phyloP scores from a whole-genome alignment of 78 protist genomes.

The Dictyostelium firmibasis region DNA sequence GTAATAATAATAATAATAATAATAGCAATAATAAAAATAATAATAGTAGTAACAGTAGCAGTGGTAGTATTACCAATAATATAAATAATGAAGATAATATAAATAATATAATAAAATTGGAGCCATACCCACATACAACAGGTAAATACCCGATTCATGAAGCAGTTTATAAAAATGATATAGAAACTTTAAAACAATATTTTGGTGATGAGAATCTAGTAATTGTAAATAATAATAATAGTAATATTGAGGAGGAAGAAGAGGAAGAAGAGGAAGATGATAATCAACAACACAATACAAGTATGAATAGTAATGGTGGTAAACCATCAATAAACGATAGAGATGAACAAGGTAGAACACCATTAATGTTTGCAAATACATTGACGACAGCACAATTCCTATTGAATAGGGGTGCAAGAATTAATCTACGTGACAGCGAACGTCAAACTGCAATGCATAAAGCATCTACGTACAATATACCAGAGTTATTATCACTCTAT shows the following conservation, averaged over 20 bases:
- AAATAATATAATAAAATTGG: conserved; percentile 1
- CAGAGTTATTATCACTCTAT: conserved; percentile 12
- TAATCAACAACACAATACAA: neutral
- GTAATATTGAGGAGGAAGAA: conserved; percentile 8
- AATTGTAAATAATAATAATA: neutral
- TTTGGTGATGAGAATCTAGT: conserved; percentile 31
- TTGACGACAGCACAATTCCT: neutral
- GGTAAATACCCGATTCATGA: conserved; percentile 67
- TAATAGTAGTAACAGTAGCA: neutral
- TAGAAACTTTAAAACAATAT: neutral
- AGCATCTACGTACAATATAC: neutral
- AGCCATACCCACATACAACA: conserved; percentile 17
- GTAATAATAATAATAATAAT: neutral
- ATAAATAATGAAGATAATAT: neutral
- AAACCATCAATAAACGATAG: conserved; percentile 38
- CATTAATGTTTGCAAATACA: conserved; percentile 52
- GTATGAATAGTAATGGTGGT: conserved; percentile 8
- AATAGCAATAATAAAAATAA: neutral
- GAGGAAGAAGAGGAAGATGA: conserved; percentile 46
- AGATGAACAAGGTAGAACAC: conserved; percentile 59
- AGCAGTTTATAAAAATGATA: conserved; percentile 59
- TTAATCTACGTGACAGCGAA: conserved; percentile 58
- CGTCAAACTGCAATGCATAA: conserved; percentile 76
- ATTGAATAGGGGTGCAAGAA: conserved; percentile 27
- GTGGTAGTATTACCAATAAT: neutral